Percentiles rank a stretch among this genome's conserved stretches.
Conservation (phyloP, 345 rosid genomes). For the Aegle marmelos region DNA sequence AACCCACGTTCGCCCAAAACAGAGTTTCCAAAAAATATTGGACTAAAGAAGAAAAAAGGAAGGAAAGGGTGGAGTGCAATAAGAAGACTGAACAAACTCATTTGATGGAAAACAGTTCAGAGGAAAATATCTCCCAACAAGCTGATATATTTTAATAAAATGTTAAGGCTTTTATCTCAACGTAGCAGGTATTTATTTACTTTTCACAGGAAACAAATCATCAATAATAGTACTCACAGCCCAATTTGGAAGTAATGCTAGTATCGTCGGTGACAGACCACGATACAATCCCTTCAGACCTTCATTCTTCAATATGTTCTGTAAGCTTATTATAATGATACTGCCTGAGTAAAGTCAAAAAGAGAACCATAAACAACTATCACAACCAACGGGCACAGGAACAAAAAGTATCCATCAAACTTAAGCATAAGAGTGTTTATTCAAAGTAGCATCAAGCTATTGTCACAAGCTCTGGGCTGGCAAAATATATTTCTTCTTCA, state of each 20-base stretch:
- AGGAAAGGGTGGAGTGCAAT: neutral
- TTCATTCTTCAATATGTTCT: constrained; percentile 60
- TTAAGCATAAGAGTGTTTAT: neutral
- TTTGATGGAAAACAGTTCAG: neutral
- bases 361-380: neutral
- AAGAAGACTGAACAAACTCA: neutral
- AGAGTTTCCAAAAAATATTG: too few species aligned
- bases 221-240: constrained; percentile 57
- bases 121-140: neutral
- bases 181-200: neutral
- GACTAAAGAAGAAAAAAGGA: neutral
- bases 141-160: neutral
- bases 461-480: neutral
- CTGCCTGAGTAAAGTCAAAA: constrained; percentile 48
- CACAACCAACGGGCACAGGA: constrained; percentile 14
- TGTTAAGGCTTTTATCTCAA: neutral
- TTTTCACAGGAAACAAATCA: neutral
- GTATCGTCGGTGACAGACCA: constrained; percentile 90
- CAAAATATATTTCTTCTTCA: neutral
- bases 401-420: constrained; percentile 6
- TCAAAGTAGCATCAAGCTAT: neutral
- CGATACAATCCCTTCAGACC: constrained; percentile 85
- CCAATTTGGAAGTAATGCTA: constrained; percentile 96
- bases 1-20: neutral
- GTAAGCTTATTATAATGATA: constrained; percentile 66